phyloP scores from a whole-genome alignment of 768 basidiomycete genomes.

The Myochromella boudieri region DNA sequence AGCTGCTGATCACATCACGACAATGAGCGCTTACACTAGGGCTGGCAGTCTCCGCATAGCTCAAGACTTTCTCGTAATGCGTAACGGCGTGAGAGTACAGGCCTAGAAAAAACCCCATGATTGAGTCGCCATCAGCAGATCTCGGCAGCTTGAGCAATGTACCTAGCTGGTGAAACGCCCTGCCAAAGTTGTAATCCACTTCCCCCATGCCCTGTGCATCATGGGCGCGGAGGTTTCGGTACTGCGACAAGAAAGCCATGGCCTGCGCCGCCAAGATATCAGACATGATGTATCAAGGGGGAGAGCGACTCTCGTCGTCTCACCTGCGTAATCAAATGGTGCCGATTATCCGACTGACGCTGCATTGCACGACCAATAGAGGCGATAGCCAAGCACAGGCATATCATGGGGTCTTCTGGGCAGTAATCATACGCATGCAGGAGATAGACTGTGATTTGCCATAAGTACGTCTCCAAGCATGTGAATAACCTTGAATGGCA shows the following conservation, averaged over 20 bases:
- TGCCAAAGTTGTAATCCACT: constrained; percentile 91
- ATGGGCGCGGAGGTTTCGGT: constrained; percentile 61
- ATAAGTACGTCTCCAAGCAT: background rate
- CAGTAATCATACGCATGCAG: constrained; percentile 86
- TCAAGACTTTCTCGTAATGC: constrained; percentile 81
- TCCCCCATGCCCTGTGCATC: constrained; percentile 55
- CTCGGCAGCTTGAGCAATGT: constrained; percentile 13
- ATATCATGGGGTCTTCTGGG: constrained; percentile 82
- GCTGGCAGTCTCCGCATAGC: constrained; percentile 48
- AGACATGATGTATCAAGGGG: background rate
- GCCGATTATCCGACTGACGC: constrained; percentile 90
- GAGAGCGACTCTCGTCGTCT: background rate
- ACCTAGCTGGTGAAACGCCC: constrained; percentile 94
- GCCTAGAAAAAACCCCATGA: constrained; percentile 41
- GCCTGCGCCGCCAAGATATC: constrained; percentile 44
- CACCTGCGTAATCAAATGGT: constrained; percentile 80
- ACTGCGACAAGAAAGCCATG: constrained; percentile 81
- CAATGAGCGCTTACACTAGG: constrained; percentile 25
- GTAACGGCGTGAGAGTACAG: constrained; percentile 77
- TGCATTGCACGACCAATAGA: constrained; percentile 92
- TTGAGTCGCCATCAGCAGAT: background rate
- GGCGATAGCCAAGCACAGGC: constrained; percentile 77
- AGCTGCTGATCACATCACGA: background rate
- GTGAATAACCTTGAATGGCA: background rate
- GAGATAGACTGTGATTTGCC: constrained; percentile 68